Evolutionary conservation across 2,329 filamentous ascomycete genomes (phyloP).

Genomic region (Fusarium ambrosium): DNA sequence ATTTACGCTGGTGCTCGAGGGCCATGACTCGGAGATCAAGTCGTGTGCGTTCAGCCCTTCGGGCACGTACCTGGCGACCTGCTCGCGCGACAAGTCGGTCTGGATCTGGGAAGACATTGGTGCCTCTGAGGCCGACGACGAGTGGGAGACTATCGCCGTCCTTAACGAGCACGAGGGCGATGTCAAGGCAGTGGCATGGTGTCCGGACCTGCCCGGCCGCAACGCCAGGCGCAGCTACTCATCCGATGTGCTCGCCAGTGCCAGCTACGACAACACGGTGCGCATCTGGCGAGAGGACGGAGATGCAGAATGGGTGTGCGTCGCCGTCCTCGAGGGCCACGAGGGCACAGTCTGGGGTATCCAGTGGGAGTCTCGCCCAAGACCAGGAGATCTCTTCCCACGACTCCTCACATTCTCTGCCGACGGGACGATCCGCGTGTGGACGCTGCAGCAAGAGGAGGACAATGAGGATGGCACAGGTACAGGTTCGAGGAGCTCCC

Average conservation of each 20-base stretch:
- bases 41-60: conserved; percentile 79
- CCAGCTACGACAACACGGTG: conserved; percentile 95
- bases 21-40: conserved; percentile 96
- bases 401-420: conserved; percentile 88
- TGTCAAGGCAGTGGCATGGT: conserved; percentile 95
- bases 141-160: conserved; percentile 97
- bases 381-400: conserved; percentile 60
- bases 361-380: conserved; percentile 72
- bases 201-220: conserved; percentile 74
- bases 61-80: conserved; percentile 87
- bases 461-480: conserved; percentile 48
- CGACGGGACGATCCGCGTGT: conserved; percentile 83
- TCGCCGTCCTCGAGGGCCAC: conserved; percentile 85
- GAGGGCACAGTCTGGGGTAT: conserved; percentile 90
- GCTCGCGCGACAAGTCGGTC: conserved; percentile 90
- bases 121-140: conserved; percentile 81
- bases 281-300: conserved; percentile 90
- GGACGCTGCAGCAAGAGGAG: conserved; percentile 74
- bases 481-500: conserved; percentile 54
- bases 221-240: conserved; percentile 63
- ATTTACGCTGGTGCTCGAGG: conserved; percentile 91
- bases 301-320: conserved; percentile 92
- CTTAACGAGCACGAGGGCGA: conserved; percentile 95
- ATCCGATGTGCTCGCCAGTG: conserved; percentile 83
- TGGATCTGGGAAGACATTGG: conserved; percentile 99